Base-by-base conservation (phyloP, 345 rosid species). In the Eucalyptus brandiana region DNA sequence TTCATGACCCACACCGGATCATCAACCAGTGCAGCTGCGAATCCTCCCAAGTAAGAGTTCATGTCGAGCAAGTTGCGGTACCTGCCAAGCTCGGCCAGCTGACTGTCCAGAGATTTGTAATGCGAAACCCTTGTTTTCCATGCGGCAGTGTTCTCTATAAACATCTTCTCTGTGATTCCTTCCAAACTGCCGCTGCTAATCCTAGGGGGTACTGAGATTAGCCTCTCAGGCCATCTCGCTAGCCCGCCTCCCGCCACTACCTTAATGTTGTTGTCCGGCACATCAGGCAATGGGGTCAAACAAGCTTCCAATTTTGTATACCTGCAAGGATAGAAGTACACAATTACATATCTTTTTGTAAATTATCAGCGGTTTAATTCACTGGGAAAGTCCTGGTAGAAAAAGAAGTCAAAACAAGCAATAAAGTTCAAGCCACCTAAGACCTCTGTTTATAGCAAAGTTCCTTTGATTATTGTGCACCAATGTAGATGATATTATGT, bases 1-100 rank as follows among this genome's bases (percentile, higher is more conserved):
- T 97, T 97, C 99, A 95, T 97, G 86, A 95, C 97, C 99, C 98
- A 97, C 44, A 93, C 93, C 40, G 97, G 98, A 80, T 97, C 99
- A 87, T 91, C 94, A 1, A 90, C 91, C 8, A 97, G 91, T 16
- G 98, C 98, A 2, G 99, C 97, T 12, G 99, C 98, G 72, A 97
- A 96, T 24, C 99, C 98, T 53, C 99, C 99, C 80, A 96, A 88
- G 87, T 93, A 50, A 32, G 98, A 92, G 50, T 97, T 97, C 99
- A 97, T 97, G 87, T 97, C 99, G 12, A 97, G 95, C 91, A 97
- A 85, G 88, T 97, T 97, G 15, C 99, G 92, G 91, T 96, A 97
- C 88, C 97, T 92, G 28, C 98, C 98, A 8, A 51, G 83, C 88
- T 95, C 93, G 9, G 95, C 96, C 15, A 97, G 88, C 87, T 95